Conservation (phyloP, 2,329 filamentous ascomycete species). For the Metarhizium guizhouense region DNA sequence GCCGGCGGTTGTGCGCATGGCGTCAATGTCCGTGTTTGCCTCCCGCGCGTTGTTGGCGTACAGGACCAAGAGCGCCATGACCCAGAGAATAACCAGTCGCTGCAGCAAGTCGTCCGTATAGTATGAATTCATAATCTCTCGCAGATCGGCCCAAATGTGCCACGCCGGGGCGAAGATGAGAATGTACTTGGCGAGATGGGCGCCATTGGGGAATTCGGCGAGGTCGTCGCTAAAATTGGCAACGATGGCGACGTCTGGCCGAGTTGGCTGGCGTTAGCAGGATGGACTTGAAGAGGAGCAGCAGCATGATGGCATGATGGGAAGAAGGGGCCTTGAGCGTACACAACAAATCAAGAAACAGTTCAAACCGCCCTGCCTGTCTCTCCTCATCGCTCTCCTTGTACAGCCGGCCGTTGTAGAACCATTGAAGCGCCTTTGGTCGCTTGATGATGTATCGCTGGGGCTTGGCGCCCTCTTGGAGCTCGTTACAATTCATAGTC, state of each 20-base stretch:
- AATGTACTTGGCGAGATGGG: slow-evolving; percentile 36
- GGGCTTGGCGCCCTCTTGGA: slow-evolving; percentile 20
- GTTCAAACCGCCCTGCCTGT: slow-evolving; percentile 36
- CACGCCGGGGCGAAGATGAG: slow-evolving; percentile 38
- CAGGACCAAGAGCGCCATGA: slow-evolving; percentile 39
- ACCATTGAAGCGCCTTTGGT: slow-evolving; percentile 35
- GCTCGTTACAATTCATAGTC: slow-evolving; percentile 28
- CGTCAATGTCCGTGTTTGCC: slow-evolving; percentile 32
- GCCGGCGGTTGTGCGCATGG: slow-evolving; percentile 35
- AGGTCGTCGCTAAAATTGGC: slow-evolving; percentile 40
- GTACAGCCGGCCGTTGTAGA: slow-evolving; percentile 30
- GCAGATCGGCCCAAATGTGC: slow-evolving; percentile 40
- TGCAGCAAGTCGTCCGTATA: slow-evolving; percentile 41
- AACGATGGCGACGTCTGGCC: slow-evolving; percentile 34
- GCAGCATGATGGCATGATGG: too few relatives aligned
- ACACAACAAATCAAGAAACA: slow-evolving; percentile 41
- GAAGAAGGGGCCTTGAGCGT: slow-evolving; percentile 5
- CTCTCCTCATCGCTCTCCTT: slow-evolving; percentile 34
- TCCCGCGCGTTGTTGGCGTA: slow-evolving; percentile 38
- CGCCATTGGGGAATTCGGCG: slow-evolving; percentile 33
- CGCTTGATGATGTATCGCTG: slow-evolving; percentile 27
- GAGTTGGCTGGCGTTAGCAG: background rate
- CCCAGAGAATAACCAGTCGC: slow-evolving; percentile 37
- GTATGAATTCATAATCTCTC: slow-evolving; percentile 43
- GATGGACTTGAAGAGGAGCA: background rate